Conservation (phyloP, 2,329 filamentous ascomycete genomes). For the Colletotrichum trifolii region DNA sequence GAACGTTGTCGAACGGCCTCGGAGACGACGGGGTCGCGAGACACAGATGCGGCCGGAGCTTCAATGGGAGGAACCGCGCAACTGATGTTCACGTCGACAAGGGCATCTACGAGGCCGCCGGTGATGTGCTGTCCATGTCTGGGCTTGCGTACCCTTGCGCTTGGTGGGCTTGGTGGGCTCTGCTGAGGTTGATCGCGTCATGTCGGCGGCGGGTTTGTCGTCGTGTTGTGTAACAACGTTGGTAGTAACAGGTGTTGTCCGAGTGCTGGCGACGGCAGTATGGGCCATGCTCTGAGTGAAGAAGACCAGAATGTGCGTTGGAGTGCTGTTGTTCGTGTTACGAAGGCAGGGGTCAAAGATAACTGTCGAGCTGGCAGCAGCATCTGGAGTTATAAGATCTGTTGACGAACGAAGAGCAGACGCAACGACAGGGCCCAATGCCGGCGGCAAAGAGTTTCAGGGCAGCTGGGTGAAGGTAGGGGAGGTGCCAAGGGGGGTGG, state of each 20-base stretch:
- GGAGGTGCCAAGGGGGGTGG: conserved; percentile 1
- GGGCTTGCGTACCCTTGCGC: conserved; percentile 54
- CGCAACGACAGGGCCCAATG: conserved; percentile 32
- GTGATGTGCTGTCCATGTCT: background rate
- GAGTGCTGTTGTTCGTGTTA: conserved; percentile 30
- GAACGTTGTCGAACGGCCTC: conserved; percentile 20
- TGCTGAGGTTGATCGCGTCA: conserved; percentile 56
- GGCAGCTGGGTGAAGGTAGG: conserved; percentile 29
- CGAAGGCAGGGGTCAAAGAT: conserved; percentile 28
- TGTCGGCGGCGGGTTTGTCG: conserved; percentile 38
- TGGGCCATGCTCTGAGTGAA: conserved; percentile 30
- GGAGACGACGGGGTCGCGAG: background rate
- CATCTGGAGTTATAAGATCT: conserved; percentile 37
- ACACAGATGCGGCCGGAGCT: too few species aligned
- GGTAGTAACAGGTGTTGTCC: conserved; percentile 30
- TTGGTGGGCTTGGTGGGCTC: conserved; percentile 57
- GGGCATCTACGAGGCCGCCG: background rate
- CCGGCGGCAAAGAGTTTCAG: conserved; percentile 37
- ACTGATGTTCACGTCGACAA: background rate
- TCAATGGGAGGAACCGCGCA: too few species aligned
- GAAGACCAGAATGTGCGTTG: conserved; percentile 19
- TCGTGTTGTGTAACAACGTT: conserved; percentile 32
- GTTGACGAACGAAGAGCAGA: conserved; percentile 29
- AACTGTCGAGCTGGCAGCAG: conserved; percentile 28
- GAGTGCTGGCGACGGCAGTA: conserved; percentile 33